Conservation (phyloP, 2,329 filamentous ascomycete species). For the Trichoderma hamatum region DNA sequence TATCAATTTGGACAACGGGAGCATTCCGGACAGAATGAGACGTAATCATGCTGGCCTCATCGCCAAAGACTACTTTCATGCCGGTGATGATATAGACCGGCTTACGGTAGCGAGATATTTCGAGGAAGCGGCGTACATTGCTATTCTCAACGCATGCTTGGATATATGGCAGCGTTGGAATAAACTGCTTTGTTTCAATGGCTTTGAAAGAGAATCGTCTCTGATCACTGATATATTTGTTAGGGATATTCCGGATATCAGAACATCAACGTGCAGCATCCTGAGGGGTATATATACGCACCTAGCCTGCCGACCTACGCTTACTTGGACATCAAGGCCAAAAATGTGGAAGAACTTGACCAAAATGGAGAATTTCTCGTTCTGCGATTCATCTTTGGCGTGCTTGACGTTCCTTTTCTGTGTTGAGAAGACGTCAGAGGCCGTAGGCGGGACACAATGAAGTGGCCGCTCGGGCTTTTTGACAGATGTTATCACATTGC, state of each 20-base stretch:
- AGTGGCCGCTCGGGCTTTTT: slow-evolving; percentile 28
- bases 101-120: slow-evolving; percentile 2
- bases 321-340: neutral
- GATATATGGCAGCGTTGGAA: neutral
- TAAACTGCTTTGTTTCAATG: neutral
- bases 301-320: neutral
- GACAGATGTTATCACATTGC: slow-evolving; percentile 29
- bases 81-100: neutral
- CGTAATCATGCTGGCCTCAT: neutral
- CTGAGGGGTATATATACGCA: neutral
- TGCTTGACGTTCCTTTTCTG: slow-evolving; percentile 8
- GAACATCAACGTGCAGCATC: no score
- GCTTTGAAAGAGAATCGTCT: neutral
- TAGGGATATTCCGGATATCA: no score
- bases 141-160: neutral
- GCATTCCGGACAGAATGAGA: neutral
- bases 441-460: neutral
- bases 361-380: neutral
- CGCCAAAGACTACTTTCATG: neutral
- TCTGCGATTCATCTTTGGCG: neutral
- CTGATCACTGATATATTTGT: neutral
- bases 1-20: neutral
- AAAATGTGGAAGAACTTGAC: neutral
- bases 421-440: slow-evolving; percentile 4
- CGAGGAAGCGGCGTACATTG: neutral